Percentiles rank a stretch among this genome's conserved stretches.
These are phyloP conservation scores for Mycena citricolor DNA, from an alignment of 1,284 basidiomycete species.

Conservation along the genomic window DNA sequence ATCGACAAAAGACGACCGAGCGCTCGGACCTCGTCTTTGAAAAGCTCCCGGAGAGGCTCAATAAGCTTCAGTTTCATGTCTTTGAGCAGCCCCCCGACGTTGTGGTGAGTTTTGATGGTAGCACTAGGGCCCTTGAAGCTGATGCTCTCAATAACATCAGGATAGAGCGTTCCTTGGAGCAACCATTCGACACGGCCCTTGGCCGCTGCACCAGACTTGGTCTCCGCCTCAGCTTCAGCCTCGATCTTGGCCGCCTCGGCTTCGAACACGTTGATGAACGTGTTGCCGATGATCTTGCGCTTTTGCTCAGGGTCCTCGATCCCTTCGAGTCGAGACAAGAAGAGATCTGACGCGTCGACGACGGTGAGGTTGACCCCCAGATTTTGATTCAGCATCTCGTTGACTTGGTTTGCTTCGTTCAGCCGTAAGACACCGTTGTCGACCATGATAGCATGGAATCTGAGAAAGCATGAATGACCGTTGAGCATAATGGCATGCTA, in stretches of 20 bases:
- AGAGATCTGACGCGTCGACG: constrained; percentile 93
- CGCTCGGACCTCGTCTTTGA: constrained; percentile 98
- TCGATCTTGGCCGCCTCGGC: constrained; percentile 91
- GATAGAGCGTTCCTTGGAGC: constrained; percentile 97
- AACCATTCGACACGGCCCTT: constrained; percentile 97
- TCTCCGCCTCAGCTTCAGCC: constrained; percentile 75
- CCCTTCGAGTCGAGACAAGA: constrained; percentile 86
- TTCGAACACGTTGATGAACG: constrained; percentile 98
- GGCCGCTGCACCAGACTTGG: constrained; percentile 62
- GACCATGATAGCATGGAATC: constrained; percentile 99
- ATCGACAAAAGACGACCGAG: constrained; percentile 91
- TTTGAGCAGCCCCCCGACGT: constrained; percentile 94
- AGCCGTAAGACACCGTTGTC: constrained; percentile 96
- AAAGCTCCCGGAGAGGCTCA: constrained; percentile 95
- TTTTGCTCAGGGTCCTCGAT: constrained; percentile 97
- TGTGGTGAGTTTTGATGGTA: constrained; percentile 99
- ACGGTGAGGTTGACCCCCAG: constrained; percentile 97
- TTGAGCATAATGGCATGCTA: not conserved
- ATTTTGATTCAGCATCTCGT: constrained; percentile 92
- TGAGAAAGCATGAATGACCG: constrained; percentile 31
- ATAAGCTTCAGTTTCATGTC: constrained; percentile 99
- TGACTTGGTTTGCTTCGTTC: constrained; percentile 92
- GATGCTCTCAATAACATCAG: constrained; percentile 99
- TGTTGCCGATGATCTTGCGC: constrained; percentile 98
- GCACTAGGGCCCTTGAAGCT: constrained; percentile 99